Evolutionary conservation across 2,329 filamentous ascomycete genomes (phyloP), one percentile per base, ranked within the genome.

Genomic region (Corinectria fuckeliana): DNA sequence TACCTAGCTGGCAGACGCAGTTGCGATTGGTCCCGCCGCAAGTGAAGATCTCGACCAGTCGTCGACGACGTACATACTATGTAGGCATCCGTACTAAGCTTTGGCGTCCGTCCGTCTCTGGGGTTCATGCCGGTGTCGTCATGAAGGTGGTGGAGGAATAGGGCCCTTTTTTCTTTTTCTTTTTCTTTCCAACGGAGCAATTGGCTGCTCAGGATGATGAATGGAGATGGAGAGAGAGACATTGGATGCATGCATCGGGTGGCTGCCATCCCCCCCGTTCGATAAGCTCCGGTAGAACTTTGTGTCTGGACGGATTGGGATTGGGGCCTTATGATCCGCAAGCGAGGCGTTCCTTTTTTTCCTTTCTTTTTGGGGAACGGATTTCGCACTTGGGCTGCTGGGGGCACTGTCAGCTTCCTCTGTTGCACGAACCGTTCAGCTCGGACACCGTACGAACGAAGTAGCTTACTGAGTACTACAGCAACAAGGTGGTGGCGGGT

Each of bases 11-110:
- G 20, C n/a, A 23, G 20, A 9, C 45, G 13, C 18, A 34, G 38
- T 50, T 50, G 45, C 60, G 64, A 69, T 69, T 69, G 67, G 67
- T 28, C 42, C 32, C 41, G 47, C 18, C 21, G 23, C 34, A n/a
- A n/a, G 42, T 44, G 59, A 65, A 50, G 61, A 57, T 55, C 45
- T 42, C 23, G 36, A 48, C 10, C 44, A 45, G 20, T 36, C 47
- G 20, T 28, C 23, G 41, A 44, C 41, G n/a, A 21, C n/a, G 21
- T 44, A 26, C 21, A 23, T 23, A 9, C 21, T 44, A 23, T 26
- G 21, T 26, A 26, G 41, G 26, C 21, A 44, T 44, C 41, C 26
- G 26, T 21, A 44, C 41, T 23, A 36, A 18, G 32, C 32, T 36
- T 18, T 18, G 23, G 41, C 41, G 23, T 26, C 41, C n/a, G n/a